phyloP scores from a whole-genome alignment of 1,284 basidiomycete species.

The Schizopora paradoxa region DNA sequence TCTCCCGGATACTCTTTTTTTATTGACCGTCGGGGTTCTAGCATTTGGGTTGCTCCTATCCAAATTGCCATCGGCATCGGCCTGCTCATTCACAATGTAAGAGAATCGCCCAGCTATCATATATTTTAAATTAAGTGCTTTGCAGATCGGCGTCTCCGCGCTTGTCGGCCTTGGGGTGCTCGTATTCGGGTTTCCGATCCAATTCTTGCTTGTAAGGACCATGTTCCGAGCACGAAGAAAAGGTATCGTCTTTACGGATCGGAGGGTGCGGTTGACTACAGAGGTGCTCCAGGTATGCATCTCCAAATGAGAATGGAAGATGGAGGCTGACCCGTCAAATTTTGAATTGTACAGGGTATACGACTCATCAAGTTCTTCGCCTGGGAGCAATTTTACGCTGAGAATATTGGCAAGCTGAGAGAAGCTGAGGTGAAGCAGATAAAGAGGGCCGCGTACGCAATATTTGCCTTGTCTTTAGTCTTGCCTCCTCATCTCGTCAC shows the following conservation, averaged over 20 bases:
- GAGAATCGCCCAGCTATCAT: conserved; percentile 17
- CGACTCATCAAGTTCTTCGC: conserved; percentile 56
- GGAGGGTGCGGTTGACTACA: conserved; percentile 54
- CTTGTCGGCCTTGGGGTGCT: conserved; percentile 65
- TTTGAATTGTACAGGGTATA: conserved; percentile 54
- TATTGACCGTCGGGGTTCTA: too few species aligned
- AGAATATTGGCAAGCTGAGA: conserved; percentile 47
- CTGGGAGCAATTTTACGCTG: conserved; percentile 58
- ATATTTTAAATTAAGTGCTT: conserved; percentile 18
- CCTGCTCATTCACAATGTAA: conserved; percentile 55
- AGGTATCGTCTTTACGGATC: conserved; percentile 69
- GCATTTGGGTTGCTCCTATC: conserved; percentile 51
- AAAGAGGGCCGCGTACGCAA: conserved; percentile 41
- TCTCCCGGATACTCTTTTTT: too few species aligned
- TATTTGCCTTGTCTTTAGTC: too few species aligned
- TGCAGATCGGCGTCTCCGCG: conserved; percentile 58
- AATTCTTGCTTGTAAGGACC: conserved; percentile 52
- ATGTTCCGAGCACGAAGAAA: conserved; percentile 64
- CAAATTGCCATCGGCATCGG: conserved; percentile 56
- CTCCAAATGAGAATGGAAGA: not conserved
- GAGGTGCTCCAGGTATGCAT: conserved; percentile 34
- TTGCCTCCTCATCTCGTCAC: conserved; percentile 43
- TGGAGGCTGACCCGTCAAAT: not conserved
- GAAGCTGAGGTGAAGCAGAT: conserved; percentile 49
- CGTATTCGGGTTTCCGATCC: conserved; percentile 55